Percentiles rank a stretch among this genome's conserved stretches.
Conservation (phyloP, 352 stramenopile species). For the Pythium oligandrum region DNA sequence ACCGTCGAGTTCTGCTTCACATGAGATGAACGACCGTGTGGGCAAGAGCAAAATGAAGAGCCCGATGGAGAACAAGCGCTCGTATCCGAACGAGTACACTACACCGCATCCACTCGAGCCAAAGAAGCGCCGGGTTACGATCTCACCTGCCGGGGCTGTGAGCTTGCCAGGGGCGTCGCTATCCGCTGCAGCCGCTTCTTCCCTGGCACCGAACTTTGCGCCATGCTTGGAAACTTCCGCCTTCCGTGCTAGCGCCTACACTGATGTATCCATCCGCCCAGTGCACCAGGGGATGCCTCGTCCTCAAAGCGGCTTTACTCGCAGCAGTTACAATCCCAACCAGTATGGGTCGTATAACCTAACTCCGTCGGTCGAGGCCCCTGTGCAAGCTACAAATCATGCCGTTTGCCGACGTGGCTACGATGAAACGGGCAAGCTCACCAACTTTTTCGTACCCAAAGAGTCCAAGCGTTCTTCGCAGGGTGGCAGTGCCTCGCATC, state of each 20-base stretch:
- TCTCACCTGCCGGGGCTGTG: not conserved
- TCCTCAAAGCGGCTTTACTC: constrained; percentile 18
- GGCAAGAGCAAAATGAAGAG: constrained; percentile 18
- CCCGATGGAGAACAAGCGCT: constrained; percentile 24
- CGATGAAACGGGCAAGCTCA: constrained; percentile 73
- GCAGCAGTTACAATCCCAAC: constrained; percentile 61
- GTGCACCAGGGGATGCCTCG: constrained; percentile 17
- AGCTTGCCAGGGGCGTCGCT: constrained; percentile 3
- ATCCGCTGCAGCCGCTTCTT: constrained; percentile 6
- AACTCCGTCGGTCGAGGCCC: constrained; percentile 32
- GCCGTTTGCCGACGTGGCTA: constrained; percentile 58
- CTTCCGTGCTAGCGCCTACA: constrained; percentile 57
- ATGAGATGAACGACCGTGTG: not conserved
- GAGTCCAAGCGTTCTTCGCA: constrained; percentile 24
- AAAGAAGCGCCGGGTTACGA: constrained; percentile 60
- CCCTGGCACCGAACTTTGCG: constrained; percentile 13
- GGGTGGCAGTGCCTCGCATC: constrained; percentile 10
- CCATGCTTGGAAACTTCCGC: constrained; percentile 28
- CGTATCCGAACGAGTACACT: constrained; percentile 18
- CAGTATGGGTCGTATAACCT: constrained; percentile 67
- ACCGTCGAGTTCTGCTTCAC: too few relatives aligned
- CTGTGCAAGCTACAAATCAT: constrained; percentile 28
- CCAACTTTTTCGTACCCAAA: constrained; percentile 68
- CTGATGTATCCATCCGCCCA: constrained; percentile 50
- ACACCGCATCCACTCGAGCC: constrained; percentile 26